Evolutionary conservation across 352 stramenopile genomes (phyloP), one percentile per base, ranked within the genome.

Genomic region (Phytophthora sojae): DNA sequence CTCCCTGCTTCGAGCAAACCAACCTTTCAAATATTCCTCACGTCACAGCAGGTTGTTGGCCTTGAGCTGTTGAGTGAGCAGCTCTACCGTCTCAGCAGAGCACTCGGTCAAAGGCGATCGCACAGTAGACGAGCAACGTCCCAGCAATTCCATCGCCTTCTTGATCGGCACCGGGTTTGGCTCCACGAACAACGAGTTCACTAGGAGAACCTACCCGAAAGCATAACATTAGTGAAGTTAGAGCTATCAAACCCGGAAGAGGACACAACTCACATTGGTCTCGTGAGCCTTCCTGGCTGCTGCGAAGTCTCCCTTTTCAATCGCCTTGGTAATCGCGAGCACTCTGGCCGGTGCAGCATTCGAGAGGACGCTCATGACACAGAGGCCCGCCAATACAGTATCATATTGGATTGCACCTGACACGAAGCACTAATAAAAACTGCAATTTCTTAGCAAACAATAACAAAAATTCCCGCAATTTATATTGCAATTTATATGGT

Each of bases 281-380:
- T 92, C 42, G 65, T 97, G 91, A 2, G 88, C 84, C 64, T 91
- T 85, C 39, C 69, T 75, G 14, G 91, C 90, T 2, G 80, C 75
- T 2, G 61, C 61, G 65, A 84, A 95, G 69, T 97, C 89, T 15
- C 91, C 90, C n/a, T 84, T 77, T 52, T 90, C 75, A 15, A 82
- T 71, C n/a, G 86, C 79, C 42, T 81, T 80, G 5, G 90, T 94
- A 70, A 97, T 81, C 0, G 79, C 84, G 11, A 96, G 77, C 19
- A 97, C 88, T 65, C 88, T 83, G 14, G 84, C 75, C 6, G 91
- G 91, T 3, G 85, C 84, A 8, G 76, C 75, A 67, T 97, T 97
- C 23, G 89, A 96, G 58, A 97, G 80, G 57, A 97, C 91, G 51
- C 88, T 96, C 69, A 97, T 94, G 51, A 96, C 88, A 30, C 91